A percentile compares a stretch with the other conserved stretches of the same genome.
Conservation (phyloP, 164 flowering plant species). For the Taxillus chinensis region DNA sequence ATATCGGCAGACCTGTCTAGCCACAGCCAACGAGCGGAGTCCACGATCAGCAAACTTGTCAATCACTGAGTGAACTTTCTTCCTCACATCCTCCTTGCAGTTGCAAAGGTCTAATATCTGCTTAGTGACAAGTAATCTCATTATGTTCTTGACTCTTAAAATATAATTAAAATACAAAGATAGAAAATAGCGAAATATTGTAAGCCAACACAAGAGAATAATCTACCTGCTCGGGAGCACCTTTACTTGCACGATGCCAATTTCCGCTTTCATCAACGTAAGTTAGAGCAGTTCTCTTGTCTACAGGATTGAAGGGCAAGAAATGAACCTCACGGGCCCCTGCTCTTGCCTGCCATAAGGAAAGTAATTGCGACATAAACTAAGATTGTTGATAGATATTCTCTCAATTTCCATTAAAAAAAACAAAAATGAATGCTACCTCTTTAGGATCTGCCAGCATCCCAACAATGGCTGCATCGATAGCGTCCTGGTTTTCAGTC, state of each 20-base stretch:
- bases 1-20: constrained; percentile 23
- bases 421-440: constrained; percentile 12
- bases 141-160: background rate
- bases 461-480: constrained; percentile 43
- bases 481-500: constrained; percentile 46
- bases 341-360: constrained; percentile 33
- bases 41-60: constrained; percentile 44
- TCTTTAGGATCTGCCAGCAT: constrained; percentile 48
- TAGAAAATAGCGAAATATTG: background rate
- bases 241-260: constrained; percentile 48
- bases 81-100: constrained; percentile 29
- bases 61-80: constrained; percentile 26
- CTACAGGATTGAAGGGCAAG: constrained; percentile 40
- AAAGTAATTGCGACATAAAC: background rate
- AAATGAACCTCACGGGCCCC: constrained; percentile 35
- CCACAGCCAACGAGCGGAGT: constrained; percentile 39
- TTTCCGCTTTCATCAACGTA: constrained; percentile 32
- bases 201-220: background rate
- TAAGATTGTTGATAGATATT: background rate
- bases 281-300: constrained; percentile 42
- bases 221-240: constrained; percentile 44
- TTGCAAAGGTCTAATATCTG: constrained; percentile 38
- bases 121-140: background rate
- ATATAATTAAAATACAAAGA: background rate
- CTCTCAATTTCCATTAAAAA: background rate